These are phyloP conservation scores for Geranium incanum DNA, from an alignment of 441 rosid species.

Conservation along the genomic window DNA sequence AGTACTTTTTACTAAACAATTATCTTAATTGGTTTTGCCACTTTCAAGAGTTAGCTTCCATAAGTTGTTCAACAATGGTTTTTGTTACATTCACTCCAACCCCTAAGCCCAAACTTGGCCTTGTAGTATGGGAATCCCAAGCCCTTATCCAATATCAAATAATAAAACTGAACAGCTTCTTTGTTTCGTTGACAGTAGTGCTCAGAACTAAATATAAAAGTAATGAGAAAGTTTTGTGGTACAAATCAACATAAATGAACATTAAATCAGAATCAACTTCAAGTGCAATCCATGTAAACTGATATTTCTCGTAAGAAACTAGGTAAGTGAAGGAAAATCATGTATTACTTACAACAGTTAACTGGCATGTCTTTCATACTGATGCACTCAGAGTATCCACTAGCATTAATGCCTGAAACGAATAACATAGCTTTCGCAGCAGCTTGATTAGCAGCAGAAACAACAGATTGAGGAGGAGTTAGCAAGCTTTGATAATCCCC, in stretches of 20 bases:
- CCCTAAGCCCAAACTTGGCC: neutral
- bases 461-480: slow-evolving; percentile 57
- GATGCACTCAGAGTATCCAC: slow-evolving; percentile 49
- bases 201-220: neutral
- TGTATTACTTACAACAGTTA: slow-evolving; percentile 46
- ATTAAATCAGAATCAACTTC: neutral
- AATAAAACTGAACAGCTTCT: neutral
- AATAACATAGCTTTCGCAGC: slow-evolving; percentile 60
- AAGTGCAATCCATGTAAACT: neutral
- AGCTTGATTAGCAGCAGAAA: slow-evolving; percentile 68
- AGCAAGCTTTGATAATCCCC: slow-evolving; percentile 63
- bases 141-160: neutral
- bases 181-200: neutral
- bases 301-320: slow-evolving; percentile 3
- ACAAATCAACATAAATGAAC: neutral
- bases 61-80: neutral
- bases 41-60: neutral
- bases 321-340: slow-evolving; percentile 13
- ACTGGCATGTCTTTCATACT: slow-evolving; percentile 60
- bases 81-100: neutral
- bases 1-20: neutral
- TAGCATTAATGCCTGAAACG: slow-evolving; percentile 50
- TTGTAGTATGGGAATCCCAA: neutral
- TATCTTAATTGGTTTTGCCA: neutral
- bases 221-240: neutral